Evolutionary conservation across 2,329 filamentous ascomycete species (phyloP).

Genomic region (Aureobasidium zeae): DNA sequence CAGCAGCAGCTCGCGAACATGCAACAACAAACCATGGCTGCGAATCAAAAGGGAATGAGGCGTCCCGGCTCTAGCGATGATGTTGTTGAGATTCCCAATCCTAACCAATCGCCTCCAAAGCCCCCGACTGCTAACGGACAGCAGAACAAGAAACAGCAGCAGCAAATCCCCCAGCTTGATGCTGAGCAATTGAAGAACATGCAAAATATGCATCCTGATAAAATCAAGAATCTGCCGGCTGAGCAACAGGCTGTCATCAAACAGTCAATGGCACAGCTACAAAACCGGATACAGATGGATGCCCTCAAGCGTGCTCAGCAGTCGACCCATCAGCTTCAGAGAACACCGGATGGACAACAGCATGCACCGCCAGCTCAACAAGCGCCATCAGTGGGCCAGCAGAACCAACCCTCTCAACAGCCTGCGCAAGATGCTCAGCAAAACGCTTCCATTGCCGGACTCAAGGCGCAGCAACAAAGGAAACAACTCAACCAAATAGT

Average conservation of each 20-base stretch:
- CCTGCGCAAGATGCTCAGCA: background rate
- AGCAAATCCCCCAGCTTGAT: slow-evolving; percentile 9
- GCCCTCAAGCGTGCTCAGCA: slow-evolving; percentile 23
- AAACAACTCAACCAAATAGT: background rate
- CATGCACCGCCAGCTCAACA: background rate
- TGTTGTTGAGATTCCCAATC: slow-evolving; percentile 31
- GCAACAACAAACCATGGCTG: slow-evolving; percentile 17
- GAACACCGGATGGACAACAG: slow-evolving; percentile 1
- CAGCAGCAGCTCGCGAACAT: slow-evolving; percentile 18
- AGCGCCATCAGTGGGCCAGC: slow-evolving; percentile 7
- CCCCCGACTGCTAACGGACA: slow-evolving; percentile 6
- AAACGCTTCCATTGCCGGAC: background rate
- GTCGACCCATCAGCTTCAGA: slow-evolving; percentile 13
- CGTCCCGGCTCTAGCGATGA: slow-evolving; percentile 33
- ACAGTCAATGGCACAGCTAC: slow-evolving; percentile 21
- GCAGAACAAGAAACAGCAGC: slow-evolving; percentile 18
- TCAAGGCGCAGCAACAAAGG: slow-evolving; percentile 11
- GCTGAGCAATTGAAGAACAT: slow-evolving; percentile 14
- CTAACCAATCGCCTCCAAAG: slow-evolving; percentile 19
- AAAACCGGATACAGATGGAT: slow-evolving; percentile 22
- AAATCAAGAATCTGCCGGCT: slow-evolving; percentile 22
- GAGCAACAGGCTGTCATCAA: slow-evolving; percentile 17
- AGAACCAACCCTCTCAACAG: slow-evolving; percentile 17
- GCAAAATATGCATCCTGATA: slow-evolving; percentile 19
- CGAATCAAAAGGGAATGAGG: slow-evolving; percentile 26